Evolutionary conservation across 2,329 filamentous ascomycete genomes (phyloP), one percentile per base, ranked within the genome.

Genomic region (Ophiosphaerella herpotricha): DNA sequence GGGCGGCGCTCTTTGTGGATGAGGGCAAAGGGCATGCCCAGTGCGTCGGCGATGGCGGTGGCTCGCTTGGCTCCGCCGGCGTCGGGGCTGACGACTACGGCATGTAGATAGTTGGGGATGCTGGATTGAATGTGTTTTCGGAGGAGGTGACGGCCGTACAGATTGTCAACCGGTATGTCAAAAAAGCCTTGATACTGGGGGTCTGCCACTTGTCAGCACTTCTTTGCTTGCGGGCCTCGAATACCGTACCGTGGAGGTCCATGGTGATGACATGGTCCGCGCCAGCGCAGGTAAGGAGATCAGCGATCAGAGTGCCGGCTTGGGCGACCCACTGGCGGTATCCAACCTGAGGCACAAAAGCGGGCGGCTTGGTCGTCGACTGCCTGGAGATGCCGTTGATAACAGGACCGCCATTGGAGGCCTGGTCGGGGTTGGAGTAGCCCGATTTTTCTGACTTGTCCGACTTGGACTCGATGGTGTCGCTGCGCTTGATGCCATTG

Each of bases 311-410:
- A 26, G 92, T 97, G 52, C 94, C 94, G 36, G 94, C 92, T 77
- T 97, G 94, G 18, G 94, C 94, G 57, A 99, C 93, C 94, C 94
- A 99, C 77, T 96, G 91, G 78, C 94, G 94, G 75, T 99, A 99
- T 43, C 94, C 94, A 7, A 92, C 90, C 71, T 93, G 92, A 16
- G 90, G 86, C 71, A 91, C 84, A 72, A 89, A 89, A 36, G 74
- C 62, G 21, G 71, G 87, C 80, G 64, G 80, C 81, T 80, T 80
- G 31, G 79, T 77, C 18, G 73, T 71, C 33, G 64, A 40, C 36
- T 60, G 58, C 37, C 58, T 58, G 21, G 50, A 37, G 11, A 54
- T 16, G 36, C 60, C 58, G 42, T 59, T 61, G 39, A 45, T 39
- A 21, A 58, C 57, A 14, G 58, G 59, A 29, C 48, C 44, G 46